Percentiles rank a stretch among this genome's conserved stretches.
Evolutionary conservation across 1,284 basidiomycete species (phyloP).

Genomic region (Gastroboletus turbinatus): DNA sequence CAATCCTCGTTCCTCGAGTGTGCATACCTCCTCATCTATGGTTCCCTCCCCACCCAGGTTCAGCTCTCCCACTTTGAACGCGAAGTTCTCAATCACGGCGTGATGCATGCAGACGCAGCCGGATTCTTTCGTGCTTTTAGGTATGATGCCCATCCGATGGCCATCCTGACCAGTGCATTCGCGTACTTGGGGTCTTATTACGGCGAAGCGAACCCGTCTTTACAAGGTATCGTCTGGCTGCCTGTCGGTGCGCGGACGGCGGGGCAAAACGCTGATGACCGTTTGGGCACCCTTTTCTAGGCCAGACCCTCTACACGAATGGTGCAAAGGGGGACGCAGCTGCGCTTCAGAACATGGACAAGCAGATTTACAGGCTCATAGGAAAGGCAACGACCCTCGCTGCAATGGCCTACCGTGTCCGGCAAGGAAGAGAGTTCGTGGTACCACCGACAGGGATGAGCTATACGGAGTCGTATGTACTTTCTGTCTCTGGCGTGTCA

Average conservation of each 20-base stretch:
- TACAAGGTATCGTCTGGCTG: conserved; percentile 50
- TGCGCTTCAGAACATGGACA: conserved; percentile 79
- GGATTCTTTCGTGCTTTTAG: conserved; percentile 82
- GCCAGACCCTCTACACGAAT: conserved; percentile 77
- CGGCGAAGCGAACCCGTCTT: conserved; percentile 74
- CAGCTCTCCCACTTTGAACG: conserved; percentile 65
- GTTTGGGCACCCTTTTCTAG: conserved; percentile 36
- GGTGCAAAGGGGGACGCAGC: conserved; percentile 54
- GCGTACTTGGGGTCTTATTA: conserved; percentile 86
- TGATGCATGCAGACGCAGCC: conserved; percentile 77
- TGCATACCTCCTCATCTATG: conserved; percentile 86
- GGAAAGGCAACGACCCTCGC: conserved; percentile 87
- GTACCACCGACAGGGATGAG: conserved; percentile 77
- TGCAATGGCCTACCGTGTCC: conserved; percentile 88
- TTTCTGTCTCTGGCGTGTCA: background rate
- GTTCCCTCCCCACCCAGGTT: conserved; percentile 65
- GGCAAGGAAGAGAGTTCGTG: conserved; percentile 88
- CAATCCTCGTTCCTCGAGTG: conserved; percentile 79
- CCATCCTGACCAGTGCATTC: conserved; percentile 82
- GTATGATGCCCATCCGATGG: conserved; percentile 88
- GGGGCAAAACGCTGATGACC: background rate
- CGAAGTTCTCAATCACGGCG: conserved; percentile 78
- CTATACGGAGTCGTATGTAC: conserved; percentile 76
- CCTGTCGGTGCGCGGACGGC: background rate
- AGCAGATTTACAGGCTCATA: conserved; percentile 84